phyloP scores from a whole-genome alignment of 2,329 filamentous ascomycete species.

The Colletotrichum sojae region DNA sequence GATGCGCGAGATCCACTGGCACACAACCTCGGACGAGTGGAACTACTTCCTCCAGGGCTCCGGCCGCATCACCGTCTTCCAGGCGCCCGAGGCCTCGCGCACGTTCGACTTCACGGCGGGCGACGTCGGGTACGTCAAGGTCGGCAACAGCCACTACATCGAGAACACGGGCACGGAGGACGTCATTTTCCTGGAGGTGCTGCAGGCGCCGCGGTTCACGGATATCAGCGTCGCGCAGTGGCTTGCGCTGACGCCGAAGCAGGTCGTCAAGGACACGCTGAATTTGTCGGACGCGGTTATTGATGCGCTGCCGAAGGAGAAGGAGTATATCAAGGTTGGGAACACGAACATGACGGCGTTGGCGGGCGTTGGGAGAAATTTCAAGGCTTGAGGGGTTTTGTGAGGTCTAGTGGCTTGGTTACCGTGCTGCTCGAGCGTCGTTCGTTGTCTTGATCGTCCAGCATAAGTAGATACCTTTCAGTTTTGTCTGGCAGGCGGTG shows the following conservation, averaged over 20 bases:
- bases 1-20: slow-evolving; percentile 77
- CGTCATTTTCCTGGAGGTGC: slow-evolving; percentile 71
- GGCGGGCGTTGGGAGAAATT: slow-evolving; percentile 34
- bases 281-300: slow-evolving; percentile 55
- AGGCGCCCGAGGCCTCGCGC: slow-evolving; percentile 62
- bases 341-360: slow-evolving; percentile 54
- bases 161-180: slow-evolving; percentile 73
- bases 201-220: slow-evolving; percentile 65
- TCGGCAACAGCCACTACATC: slow-evolving; percentile 69
- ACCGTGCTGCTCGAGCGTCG: background rate
- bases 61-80: slow-evolving; percentile 69
- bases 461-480: too few species aligned
- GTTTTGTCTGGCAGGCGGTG: too few species aligned
- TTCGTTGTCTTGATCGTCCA: too few species aligned
- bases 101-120: slow-evolving; percentile 74
- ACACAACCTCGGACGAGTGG: slow-evolving; percentile 73
- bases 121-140: slow-evolving; percentile 72
- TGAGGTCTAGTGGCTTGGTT: background rate
- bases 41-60: slow-evolving; percentile 70
- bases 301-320: slow-evolving; percentile 55
- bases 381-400: slow-evolving; percentile 1
- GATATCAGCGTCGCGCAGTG: slow-evolving; percentile 72
- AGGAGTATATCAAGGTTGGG: slow-evolving; percentile 58
- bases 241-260: slow-evolving; percentile 69
- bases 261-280: slow-evolving; percentile 71